Base-by-base conservation (phyloP, 805 yeast genomes). In the Metschnikowia proteae region DNA sequence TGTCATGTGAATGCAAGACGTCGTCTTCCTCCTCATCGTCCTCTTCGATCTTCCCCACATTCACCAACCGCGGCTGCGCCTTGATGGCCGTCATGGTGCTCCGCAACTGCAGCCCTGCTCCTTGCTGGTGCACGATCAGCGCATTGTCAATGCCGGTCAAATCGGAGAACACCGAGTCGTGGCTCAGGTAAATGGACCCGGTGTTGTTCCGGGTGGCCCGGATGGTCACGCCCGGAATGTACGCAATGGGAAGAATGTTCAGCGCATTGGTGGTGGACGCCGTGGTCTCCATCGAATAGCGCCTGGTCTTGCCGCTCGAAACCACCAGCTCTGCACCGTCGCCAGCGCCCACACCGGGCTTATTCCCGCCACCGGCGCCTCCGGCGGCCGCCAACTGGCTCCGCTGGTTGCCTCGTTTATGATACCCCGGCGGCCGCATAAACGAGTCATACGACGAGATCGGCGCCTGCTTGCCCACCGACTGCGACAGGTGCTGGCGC, bases 181-280 rank as follows among this genome's bases (percentile, higher is more conserved):
- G 70, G 64, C 76, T 59, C 59, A 74, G 64, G 66, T 77, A 59
- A 58, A 78, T 61, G 60, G 76, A 57, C 61, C 78, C 56, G 56
- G 74, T 58, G 67, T 71, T 70, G 56, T 72, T 70, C 47, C 68
- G 68, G 6, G 74, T 71, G 41, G 79, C 75, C 26, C 84, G 72
- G 23, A 82, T 80, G 4, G 90, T 87, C 39, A 90, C 97, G 33
- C 97, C 97, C 0, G 97, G 98, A 51, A 91, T 88, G 62, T 90
- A 91, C 2, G 96, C 96, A 49, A 92, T 85, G 17, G 96, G 96
- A 52, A 91, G 78, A 54, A 91, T 83, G 65, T 91, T 90, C 10
- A 96, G 86, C 3, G 95, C 95, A 58, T 85, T 81, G 8, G 94
- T 84, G 42, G 84, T 74, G 34, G 75, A 70, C 10, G 84, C 79